A percentile compares a stretch with the other conserved stretches of the same genome.
Evolutionary conservation across 2,329 filamentous ascomycete genomes (phyloP).

Genomic region (Trichoderma koningiopsis): DNA sequence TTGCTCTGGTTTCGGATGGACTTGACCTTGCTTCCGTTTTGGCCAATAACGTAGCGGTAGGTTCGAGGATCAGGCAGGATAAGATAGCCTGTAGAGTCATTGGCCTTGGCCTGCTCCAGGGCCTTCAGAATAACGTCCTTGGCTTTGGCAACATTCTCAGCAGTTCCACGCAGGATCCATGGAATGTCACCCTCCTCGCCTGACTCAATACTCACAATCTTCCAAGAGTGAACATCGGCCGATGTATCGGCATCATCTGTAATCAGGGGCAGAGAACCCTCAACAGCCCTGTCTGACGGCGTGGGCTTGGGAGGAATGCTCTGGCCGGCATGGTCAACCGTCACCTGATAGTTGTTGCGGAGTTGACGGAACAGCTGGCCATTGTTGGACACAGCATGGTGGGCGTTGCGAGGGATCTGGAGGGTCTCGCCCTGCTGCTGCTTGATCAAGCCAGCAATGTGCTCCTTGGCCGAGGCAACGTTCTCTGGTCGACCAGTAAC

Average conservation of each 20-base stretch:
- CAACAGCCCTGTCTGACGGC: conserved; percentile 57
- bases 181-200: conserved; percentile 74
- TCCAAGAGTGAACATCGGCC: conserved; percentile 78
- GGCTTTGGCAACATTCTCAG: conserved; percentile 80
- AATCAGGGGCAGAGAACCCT: conserved; percentile 78
- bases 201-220: conserved; percentile 66
- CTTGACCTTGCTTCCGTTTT: conserved; percentile 89
- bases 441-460: conserved; percentile 78
- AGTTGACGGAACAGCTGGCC: conserved; percentile 93
- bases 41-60: conserved; percentile 88
- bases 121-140: conserved; percentile 73
- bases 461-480: conserved; percentile 83
- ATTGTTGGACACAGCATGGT: conserved; percentile 84
- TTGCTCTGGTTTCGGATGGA: conserved; percentile 87
- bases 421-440: conserved; percentile 86
- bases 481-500: conserved; percentile 76
- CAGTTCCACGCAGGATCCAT: conserved; percentile 81
- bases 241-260: conserved; percentile 75
- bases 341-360: conserved; percentile 82
- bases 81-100: conserved; percentile 78
- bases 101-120: conserved; percentile 70
- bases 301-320: conserved; percentile 71
- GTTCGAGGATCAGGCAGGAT: conserved; percentile 86
- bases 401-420: conserved; percentile 77
- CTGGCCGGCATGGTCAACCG: conserved; percentile 86